These are phyloP conservation scores for Croton setiger DNA, from an alignment of 441 rosid genomes.

Conservation along the genomic window DNA sequence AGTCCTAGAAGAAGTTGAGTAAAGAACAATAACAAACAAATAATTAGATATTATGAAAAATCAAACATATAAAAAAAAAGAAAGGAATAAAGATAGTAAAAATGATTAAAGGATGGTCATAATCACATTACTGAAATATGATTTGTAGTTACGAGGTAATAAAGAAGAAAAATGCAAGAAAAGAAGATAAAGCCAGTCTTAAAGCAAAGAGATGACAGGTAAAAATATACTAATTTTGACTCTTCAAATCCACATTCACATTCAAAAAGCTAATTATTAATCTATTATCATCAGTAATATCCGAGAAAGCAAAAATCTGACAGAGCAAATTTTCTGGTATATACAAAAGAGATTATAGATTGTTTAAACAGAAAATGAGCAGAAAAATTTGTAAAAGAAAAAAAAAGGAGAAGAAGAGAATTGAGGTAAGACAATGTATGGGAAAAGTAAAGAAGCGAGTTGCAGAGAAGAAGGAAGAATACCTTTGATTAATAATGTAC, in stretches of 20 bases:
- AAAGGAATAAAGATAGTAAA: background rate
- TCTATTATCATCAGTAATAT: background rate
- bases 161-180: slow-evolving; percentile 11
- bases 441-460: no score
- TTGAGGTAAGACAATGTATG: no score
- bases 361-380: no score
- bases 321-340: background rate
- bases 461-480: no score
- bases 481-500: no score
- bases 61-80: background rate
- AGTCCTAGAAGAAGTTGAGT: background rate
- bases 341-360: no score
- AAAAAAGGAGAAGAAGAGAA: no score
- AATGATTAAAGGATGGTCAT: background rate
- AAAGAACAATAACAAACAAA: background rate
- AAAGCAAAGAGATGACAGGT: slow-evolving; percentile 13
- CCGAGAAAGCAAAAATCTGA: background rate
- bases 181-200: slow-evolving; percentile 30
- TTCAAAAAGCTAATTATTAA: background rate
- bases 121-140: slow-evolving; percentile 15
- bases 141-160: slow-evolving; percentile 26
- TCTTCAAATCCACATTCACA: slow-evolving; percentile 14
- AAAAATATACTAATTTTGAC: slow-evolving; percentile 16
- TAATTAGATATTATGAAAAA: background rate
- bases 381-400: no score